Evolutionary conservation across 768 basidiomycete species (phyloP), one percentile per base, ranked within the genome.

Genomic region (Boletus fagicola): DNA sequence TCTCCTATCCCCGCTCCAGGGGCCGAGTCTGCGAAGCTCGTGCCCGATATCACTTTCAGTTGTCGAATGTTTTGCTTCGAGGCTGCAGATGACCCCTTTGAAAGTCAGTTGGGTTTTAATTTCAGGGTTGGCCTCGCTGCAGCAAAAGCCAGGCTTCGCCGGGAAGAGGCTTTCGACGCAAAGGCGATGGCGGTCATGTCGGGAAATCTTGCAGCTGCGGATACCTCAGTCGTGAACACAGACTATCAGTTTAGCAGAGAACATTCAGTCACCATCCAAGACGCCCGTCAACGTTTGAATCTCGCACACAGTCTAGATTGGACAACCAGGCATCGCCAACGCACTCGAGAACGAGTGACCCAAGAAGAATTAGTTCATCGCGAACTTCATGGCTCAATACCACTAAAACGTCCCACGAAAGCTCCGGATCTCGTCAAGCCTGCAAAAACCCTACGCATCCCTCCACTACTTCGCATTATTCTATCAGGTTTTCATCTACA

Each of bases 1-100:
- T 72, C 68, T 24, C 71, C 78, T 50, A 80, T 87, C 56, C 77
- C 83, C n/a, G 71, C 70, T 16, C 94, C 95, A 1, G 77, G 76
- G 38, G 77, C 86, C 0, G 92, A 96, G 70, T 79, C 75, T 3
- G 83, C 94, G 0, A 97, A 93, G 72, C 62, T 68, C 0, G 73
- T 94, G 3, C 92, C 92, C 0, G 77, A 79, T 53, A 67, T 95
- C 45, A 73, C 75, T 0, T 66, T 96, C 45, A 75, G 68, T 11
- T 70, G 94, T 49, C 77, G 79, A n/a, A 77, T 77, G 44, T 65
- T 96, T 35, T 84, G 83, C 48, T 65, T 92, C 10, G 94, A 97
- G 71, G 86, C 86, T 26, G 83, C 85, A 24, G 95, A 98, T 69
- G 90, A 94, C 63, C 82, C 86, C 1, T 84, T 97, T 55, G 95